Percentiles rank a stretch among this genome's conserved stretches.
Conservation (phyloP, 2,329 filamentous ascomycete genomes). For the Periconia sp. region DNA sequence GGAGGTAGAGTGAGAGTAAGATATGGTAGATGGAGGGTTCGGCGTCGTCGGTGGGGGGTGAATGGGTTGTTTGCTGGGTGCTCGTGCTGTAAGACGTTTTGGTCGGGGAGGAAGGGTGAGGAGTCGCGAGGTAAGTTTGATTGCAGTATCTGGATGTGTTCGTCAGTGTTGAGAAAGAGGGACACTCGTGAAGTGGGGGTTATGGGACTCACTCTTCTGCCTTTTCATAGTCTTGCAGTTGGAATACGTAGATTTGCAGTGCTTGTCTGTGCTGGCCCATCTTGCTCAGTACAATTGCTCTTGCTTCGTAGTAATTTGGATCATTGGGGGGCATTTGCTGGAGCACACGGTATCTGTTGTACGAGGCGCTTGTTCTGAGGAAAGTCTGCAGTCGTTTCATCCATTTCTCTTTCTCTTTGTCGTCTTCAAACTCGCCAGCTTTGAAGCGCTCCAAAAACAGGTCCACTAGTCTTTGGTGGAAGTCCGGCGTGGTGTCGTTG, state of each 20-base stretch:
- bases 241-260: slow-evolving; percentile 96
- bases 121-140: slow-evolving; percentile 65
- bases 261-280: slow-evolving; percentile 96
- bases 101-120: slow-evolving; percentile 37
- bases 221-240: slow-evolving; percentile 81
- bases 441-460: slow-evolving; percentile 64
- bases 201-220: slow-evolving; percentile 73
- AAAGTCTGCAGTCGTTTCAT: slow-evolving; percentile 73
- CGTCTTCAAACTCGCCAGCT: slow-evolving; percentile 30
- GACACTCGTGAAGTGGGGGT: background rate
- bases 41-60: slow-evolving; percentile 52
- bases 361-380: slow-evolving; percentile 73
- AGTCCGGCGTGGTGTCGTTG: slow-evolving; percentile 78
- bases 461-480: slow-evolving; percentile 82
- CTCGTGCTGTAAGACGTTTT: slow-evolving; percentile 42
- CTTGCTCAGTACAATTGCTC: slow-evolving; percentile 87
- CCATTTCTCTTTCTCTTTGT: slow-evolving; percentile 47
- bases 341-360: slow-evolving; percentile 78
- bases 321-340: slow-evolving; percentile 79
- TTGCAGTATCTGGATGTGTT: slow-evolving; percentile 75
- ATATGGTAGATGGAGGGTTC: slow-evolving; percentile 86
- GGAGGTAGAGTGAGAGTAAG: slow-evolving; percentile 84
- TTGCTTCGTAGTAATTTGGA: slow-evolving; percentile 81
- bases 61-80: slow-evolving; percentile 16
- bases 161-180: slow-evolving; percentile 1